These are phyloP conservation scores for Beauveria medogensis DNA, from an alignment of 2,329 filamentous ascomycete genomes.

Conservation along the genomic window DNA sequence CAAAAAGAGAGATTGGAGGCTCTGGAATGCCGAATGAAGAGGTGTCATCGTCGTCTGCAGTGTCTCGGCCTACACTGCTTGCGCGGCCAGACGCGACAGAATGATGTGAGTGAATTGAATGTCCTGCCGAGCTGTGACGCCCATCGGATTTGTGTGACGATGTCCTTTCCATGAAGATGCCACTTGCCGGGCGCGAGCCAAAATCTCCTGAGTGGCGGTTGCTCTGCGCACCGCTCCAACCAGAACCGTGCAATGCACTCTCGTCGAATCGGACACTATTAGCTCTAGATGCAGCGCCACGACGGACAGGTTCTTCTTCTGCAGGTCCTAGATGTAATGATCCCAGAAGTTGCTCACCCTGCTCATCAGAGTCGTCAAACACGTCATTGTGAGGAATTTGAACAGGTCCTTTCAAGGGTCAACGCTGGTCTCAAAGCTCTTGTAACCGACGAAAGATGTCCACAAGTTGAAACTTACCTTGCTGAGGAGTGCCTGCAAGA, in stretches of 20 bases:
- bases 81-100: slow-evolving; percentile 72
- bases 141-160: slow-evolving; percentile 95
- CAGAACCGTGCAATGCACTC: slow-evolving; percentile 78
- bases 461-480: slow-evolving; percentile 52
- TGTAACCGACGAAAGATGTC: no score
- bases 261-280: slow-evolving; percentile 98
- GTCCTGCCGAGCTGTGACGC: slow-evolving; percentile 84
- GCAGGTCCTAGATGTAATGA: slow-evolving; percentile 72
- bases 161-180: slow-evolving; percentile 83
- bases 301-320: slow-evolving; percentile 76
- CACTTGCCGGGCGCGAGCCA: slow-evolving; percentile 69
- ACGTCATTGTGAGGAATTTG: slow-evolving; percentile 74
- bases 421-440: background rate
- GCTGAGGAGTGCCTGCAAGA: slow-evolving; percentile 73
- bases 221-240: slow-evolving; percentile 65
- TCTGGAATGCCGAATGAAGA: slow-evolving; percentile 65
- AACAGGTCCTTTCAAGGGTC: slow-evolving; percentile 53
- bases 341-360: slow-evolving; percentile 69
- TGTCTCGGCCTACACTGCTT: slow-evolving; percentile 81
- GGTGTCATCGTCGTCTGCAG: slow-evolving; percentile 54
- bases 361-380: slow-evolving; percentile 86
- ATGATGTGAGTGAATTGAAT: slow-evolving; percentile 60
- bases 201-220: slow-evolving; percentile 80
- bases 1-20: slow-evolving; percentile 75
- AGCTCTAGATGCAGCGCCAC: slow-evolving; percentile 81